Conservation (phyloP, 495 filamentous ascomycete genomes). For the Aspergillus bridgeri region DNA sequence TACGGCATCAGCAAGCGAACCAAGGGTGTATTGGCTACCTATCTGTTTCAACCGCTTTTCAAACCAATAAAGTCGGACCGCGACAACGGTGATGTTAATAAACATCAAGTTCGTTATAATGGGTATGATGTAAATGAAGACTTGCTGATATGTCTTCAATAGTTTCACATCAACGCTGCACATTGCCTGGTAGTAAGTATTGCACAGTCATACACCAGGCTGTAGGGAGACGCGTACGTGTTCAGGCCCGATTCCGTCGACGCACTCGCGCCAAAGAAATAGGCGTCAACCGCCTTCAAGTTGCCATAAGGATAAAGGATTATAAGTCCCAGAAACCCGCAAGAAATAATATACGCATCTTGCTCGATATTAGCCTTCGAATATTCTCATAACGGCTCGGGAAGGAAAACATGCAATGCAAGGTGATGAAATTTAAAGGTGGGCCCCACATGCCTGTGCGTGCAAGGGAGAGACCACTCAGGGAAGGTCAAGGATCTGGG, state of each 20-base stretch:
- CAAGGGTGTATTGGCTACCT: no score
- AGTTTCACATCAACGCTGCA: slow-evolving; percentile 32
- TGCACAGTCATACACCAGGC: no score
- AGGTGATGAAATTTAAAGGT: no score
- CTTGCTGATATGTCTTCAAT: slow-evolving; percentile 37
- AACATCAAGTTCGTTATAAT: slow-evolving; percentile 31
- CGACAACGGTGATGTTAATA: slow-evolving; percentile 35
- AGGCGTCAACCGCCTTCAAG: slow-evolving; percentile 37
- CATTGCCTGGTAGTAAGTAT: not conserved
- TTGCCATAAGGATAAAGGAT: slow-evolving; percentile 32
- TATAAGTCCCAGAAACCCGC: not conserved
- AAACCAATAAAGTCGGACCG: slow-evolving; percentile 34
- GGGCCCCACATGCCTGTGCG: no score
- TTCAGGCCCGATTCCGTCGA: slow-evolving; percentile 43
- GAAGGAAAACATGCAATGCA: no score
- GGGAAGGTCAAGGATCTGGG: no score
- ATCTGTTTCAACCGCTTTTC: slow-evolving; percentile 25
- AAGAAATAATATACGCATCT: not conserved
- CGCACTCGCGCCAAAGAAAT: slow-evolving; percentile 42
- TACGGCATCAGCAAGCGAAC: no score
- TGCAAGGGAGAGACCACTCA: no score
- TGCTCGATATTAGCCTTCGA: no score
- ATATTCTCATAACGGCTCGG: no score
- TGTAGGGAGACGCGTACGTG: slow-evolving; percentile 33
- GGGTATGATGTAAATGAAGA: slow-evolving; percentile 34